These are phyloP conservation scores for Trichodelitschia bisporula DNA, from an alignment of 495 filamentous ascomycete species.

Conservation along the genomic window DNA sequence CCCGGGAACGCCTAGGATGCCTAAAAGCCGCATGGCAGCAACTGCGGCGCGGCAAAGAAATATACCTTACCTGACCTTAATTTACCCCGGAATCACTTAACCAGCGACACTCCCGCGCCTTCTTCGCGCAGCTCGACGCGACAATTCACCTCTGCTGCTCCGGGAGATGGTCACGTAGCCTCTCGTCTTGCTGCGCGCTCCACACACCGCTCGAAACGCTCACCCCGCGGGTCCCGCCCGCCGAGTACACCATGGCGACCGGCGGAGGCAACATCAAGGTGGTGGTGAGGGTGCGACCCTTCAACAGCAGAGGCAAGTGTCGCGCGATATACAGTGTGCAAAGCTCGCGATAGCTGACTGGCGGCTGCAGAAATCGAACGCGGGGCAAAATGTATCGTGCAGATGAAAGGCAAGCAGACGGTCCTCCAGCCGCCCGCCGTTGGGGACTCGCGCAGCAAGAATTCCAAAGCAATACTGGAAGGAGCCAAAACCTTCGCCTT, in stretches of 20 bases:
- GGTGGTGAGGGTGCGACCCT: conserved; percentile 83
- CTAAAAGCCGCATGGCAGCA: too few relatives aligned
- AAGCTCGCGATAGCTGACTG: conserved; percentile 5
- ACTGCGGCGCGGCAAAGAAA: too few relatives aligned
- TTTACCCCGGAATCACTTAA: too few relatives aligned
- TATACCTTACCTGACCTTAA: too few relatives aligned
- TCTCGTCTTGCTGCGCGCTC: too few relatives aligned
- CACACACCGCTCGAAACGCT: too few relatives aligned
- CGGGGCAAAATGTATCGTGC: conserved; percentile 88
- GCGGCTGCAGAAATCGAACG: conserved; percentile 50
- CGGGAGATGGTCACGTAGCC: too few relatives aligned
- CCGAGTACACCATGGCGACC: conserved; percentile 30
- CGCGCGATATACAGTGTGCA: neutral
- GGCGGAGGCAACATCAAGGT: conserved; percentile 98
- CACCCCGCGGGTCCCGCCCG: too few relatives aligned
- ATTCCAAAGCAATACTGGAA: conserved; percentile 39
- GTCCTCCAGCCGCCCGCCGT: conserved; percentile 56
- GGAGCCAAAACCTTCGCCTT: conserved; percentile 82
- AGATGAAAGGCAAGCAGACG: conserved; percentile 85
- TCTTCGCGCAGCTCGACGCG: too few relatives aligned
- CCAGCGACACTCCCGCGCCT: too few relatives aligned
- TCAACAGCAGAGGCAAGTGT: conserved; percentile 68
- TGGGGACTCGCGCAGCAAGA: conserved; percentile 24
- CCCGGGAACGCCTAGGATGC: too few relatives aligned
- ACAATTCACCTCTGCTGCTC: too few relatives aligned